These are phyloP conservation scores for Lathyrus oleraceus DNA, from an alignment of 306 rosid species.

Conservation along the genomic window DNA sequence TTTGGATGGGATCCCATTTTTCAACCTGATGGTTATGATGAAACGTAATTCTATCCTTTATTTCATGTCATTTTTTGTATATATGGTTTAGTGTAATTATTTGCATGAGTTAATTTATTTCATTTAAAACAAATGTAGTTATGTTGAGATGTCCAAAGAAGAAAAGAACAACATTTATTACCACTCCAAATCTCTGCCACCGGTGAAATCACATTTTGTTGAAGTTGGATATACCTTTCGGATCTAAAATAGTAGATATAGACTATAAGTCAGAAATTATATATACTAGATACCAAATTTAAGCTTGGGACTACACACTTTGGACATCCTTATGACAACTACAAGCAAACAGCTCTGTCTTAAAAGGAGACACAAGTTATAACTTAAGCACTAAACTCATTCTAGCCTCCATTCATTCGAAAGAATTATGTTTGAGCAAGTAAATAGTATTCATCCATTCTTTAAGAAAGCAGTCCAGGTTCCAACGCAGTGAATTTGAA, in stretches of 20 bases:
- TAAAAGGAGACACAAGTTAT: constrained; percentile 31
- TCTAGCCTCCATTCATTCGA: constrained; percentile 11
- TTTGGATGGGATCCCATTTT: constrained; percentile 98
- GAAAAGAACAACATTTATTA: constrained; percentile 92
- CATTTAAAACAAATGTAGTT: constrained; percentile 44
- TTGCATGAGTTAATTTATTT: constrained; percentile 31
- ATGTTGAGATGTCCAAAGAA: constrained; percentile 93
- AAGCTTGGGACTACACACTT: constrained; percentile 15
- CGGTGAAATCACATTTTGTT: constrained; percentile 84
- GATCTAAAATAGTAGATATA: constrained; percentile 35
- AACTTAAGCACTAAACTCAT: constrained; percentile 24
- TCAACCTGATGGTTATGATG: constrained; percentile 81
- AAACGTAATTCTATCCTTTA: constrained; percentile 55
- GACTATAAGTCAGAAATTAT: background rate
- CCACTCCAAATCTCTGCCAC: constrained; percentile 71
- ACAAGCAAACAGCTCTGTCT: constrained; percentile 4
- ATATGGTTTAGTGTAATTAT: constrained; percentile 8
- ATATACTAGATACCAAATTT: background rate
- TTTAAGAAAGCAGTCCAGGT: constrained; percentile 32
- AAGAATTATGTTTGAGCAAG: background rate
- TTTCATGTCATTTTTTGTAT: constrained; percentile 18
- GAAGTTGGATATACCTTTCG: constrained; percentile 69
- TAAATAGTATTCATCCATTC: constrained; percentile 31
- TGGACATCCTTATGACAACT: constrained; percentile 31
- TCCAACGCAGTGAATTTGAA: constrained; percentile 22